These are phyloP conservation scores for Rosa multiflora DNA, from an alignment of 306 rosid genomes.

Conservation along the genomic window DNA sequence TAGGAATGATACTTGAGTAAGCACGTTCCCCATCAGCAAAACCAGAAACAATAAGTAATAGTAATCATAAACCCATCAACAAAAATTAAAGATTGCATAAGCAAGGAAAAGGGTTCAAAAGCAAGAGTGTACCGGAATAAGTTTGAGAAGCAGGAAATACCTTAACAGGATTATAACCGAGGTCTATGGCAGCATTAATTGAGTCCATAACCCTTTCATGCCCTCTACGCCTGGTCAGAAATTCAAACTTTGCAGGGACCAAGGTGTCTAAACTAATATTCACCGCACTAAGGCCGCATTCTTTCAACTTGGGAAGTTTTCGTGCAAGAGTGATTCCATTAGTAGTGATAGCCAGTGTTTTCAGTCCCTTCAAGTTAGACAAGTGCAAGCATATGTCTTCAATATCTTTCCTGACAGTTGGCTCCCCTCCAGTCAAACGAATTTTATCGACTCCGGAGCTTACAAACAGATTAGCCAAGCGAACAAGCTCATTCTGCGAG, in stretches of 20 bases:
- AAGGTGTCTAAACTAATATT: constrained; percentile 88
- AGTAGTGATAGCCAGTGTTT: constrained; percentile 72
- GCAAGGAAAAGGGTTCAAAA: not conserved
- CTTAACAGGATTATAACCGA: constrained; percentile 89
- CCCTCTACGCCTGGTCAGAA: constrained; percentile 90
- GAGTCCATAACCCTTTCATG: constrained; percentile 78
- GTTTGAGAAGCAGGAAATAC: constrained; percentile 37
- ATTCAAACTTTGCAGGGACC: constrained; percentile 87
- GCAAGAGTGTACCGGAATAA: not conserved
- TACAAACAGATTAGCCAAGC: constrained; percentile 68
- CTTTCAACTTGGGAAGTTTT: constrained; percentile 75
- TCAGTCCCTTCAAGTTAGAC: constrained; percentile 72
- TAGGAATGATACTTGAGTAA: not conserved
- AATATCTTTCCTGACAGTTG: constrained; percentile 84
- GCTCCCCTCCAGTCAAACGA: constrained; percentile 93
- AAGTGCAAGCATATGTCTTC: constrained; percentile 76
- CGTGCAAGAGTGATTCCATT: constrained; percentile 70
- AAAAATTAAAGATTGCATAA: not conserved
- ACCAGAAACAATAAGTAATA: not conserved
- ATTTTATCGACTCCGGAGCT: constrained; percentile 82
- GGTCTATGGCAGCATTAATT: constrained; percentile 67
- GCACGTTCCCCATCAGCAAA: not conserved
- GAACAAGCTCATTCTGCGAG: constrained; percentile 56
- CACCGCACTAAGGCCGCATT: constrained; percentile 73
- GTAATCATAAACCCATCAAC: not conserved